Base-by-base conservation (phyloP, 345 rosid genomes). In the Rhodamnia argentea region DNA sequence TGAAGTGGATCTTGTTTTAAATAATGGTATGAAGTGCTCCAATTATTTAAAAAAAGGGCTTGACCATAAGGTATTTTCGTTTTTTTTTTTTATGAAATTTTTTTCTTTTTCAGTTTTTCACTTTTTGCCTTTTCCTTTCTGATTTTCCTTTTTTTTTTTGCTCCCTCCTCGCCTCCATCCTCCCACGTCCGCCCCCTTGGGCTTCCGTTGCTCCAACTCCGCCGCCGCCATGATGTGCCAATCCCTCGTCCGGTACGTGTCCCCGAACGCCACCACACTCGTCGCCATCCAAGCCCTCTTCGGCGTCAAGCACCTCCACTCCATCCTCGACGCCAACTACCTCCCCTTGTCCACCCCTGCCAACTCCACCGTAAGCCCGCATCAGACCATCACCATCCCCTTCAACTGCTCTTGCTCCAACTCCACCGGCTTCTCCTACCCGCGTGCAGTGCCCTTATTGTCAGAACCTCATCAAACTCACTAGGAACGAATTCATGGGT, bases 371-470 rank as follows among this genome's bases (percentile, higher is more conserved):
- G 51, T 94, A 32, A 82, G 82, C 42, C 23, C 11, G 18, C 27
- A 52, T 6, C 42, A 52, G 13, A 1, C 74, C 27, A 0, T 84
- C 76, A 32, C 27, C 14, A 62, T 94, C 84, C 96, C 96, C 64
- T 87, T 94, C 90, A 88, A 91, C 50, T 94, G 96, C 85, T 32
- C 82, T 51, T 94, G 97, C 89, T 87, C 88, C 51, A 90, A 91
- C 84, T 88, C 87, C 87, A 92, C 93, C n/a, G 97, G 97, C 2
- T 75, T 89, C 47, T 92, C 97, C 37, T 40, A 82, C 90, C 74
- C 82, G 29, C 81, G 83, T 1, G n/a, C n/a, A n/a, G n/a, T n/a
- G n/a, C n/a, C n/a, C n/a, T n/a, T n/a, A n/a, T n/a, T n/a, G n/a
- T n/a, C n/a, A n/a, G n/a, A n/a, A n/a, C n/a, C n/a, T n/a, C n/a